These are phyloP conservation scores for Cutaneotrichosporon sp. DNA, from an alignment of 1,284 basidiomycete species.

Conservation along the genomic window DNA sequence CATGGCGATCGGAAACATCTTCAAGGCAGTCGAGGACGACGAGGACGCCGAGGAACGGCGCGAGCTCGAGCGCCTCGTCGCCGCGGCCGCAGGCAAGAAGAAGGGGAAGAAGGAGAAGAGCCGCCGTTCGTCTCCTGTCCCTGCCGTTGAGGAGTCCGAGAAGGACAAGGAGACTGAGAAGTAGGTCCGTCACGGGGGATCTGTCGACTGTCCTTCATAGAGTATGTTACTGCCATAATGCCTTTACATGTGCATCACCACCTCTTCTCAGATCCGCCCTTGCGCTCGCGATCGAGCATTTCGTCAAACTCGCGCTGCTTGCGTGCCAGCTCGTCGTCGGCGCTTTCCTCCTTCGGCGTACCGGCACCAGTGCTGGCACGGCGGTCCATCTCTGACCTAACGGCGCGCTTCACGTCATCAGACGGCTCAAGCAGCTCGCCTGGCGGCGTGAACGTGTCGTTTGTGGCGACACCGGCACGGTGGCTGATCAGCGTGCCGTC, in stretches of 20 bases:
- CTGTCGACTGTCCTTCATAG: background rate
- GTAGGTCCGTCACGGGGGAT: background rate
- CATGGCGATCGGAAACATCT: conserved; percentile 76
- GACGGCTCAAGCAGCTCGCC: background rate
- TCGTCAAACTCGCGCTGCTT: conserved; percentile 42
- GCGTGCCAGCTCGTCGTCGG: conserved; percentile 21
- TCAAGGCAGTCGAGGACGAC: conserved; percentile 78
- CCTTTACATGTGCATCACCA: conserved; percentile 10
- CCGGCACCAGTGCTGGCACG: background rate
- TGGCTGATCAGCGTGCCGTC: conserved; percentile 19
- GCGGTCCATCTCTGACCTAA: background rate
- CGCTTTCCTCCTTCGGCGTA: background rate
- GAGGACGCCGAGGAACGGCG: conserved; percentile 87
- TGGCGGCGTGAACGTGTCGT: conserved; percentile 10
- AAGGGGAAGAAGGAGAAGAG: conserved; percentile 43
- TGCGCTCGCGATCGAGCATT: conserved; percentile 39
- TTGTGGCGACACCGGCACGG: conserved; percentile 13
- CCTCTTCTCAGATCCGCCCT: conserved; percentile 27
- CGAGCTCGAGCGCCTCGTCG: conserved; percentile 71
- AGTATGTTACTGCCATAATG: conserved; percentile 6
- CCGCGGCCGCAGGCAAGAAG: conserved; percentile 54
- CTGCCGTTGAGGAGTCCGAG: background rate
- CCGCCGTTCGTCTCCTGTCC: background rate
- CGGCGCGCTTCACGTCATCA: background rate
- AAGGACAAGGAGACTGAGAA: background rate